Evolutionary conservation across 768 basidiomycete species (phyloP).

Genomic region (Guyanaporus albipodus): DNA sequence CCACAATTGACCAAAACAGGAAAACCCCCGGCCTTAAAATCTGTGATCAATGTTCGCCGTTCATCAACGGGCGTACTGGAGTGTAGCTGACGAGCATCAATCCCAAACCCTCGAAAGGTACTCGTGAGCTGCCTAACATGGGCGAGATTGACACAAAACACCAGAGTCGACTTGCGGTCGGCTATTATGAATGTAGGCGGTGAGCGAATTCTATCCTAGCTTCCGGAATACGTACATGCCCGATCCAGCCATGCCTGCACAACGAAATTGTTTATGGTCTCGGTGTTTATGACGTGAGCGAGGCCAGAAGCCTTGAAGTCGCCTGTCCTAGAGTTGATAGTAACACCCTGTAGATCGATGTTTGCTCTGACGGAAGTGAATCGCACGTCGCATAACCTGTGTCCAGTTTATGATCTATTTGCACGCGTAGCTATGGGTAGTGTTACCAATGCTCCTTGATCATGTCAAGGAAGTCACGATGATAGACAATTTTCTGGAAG

Average conservation of each 20-base stretch:
- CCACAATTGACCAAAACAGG: constrained; percentile 91
- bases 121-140: constrained; percentile 77
- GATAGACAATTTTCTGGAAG: constrained; percentile 90
- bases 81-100: constrained; percentile 83
- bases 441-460: constrained; percentile 83
- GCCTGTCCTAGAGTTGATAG: constrained; percentile 61
- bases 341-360: constrained; percentile 65
- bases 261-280: constrained; percentile 69
- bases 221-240: constrained; percentile 50
- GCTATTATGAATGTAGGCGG: constrained; percentile 30
- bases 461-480: constrained; percentile 88
- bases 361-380: constrained; percentile 80
- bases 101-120: constrained; percentile 64
- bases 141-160: constrained; percentile 85
- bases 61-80: constrained; percentile 61
- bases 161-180: constrained; percentile 77
- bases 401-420: neutral
- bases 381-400: constrained; percentile 79
- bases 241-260: constrained; percentile 84
- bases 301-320: constrained; percentile 82
- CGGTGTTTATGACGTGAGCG: constrained; percentile 78
- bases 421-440: neutral
- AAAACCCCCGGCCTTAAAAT: constrained; percentile 68
- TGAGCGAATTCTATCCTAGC: constrained; percentile 2
- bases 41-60: constrained; percentile 57